These are phyloP conservation scores for Nakazawaea anatomiae DNA, from an alignment of 805 yeast genomes.

Conservation along the genomic window DNA sequence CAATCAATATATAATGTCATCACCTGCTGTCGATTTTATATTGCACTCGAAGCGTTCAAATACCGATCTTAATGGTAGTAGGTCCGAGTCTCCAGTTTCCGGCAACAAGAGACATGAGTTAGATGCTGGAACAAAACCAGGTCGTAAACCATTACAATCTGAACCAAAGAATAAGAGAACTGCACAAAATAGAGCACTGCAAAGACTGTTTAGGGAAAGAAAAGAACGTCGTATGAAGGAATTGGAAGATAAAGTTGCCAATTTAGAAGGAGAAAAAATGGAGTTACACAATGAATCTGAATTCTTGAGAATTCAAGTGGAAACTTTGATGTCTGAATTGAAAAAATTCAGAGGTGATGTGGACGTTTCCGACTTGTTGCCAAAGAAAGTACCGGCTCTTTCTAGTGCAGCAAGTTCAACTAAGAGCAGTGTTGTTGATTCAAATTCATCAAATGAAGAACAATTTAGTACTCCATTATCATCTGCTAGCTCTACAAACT, in stretches of 20 bases:
- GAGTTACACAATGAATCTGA: slow-evolving; percentile 68
- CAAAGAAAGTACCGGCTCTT: slow-evolving; percentile 8
- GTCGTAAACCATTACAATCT: slow-evolving; percentile 70
- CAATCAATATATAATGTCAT: background rate
- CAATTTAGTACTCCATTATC: slow-evolving; percentile 1
- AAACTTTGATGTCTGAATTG: slow-evolving; percentile 66
- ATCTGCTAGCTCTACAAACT: slow-evolving; percentile 1
- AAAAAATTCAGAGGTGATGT: slow-evolving; percentile 43
- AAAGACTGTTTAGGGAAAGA: slow-evolving; percentile 91
- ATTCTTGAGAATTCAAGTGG: slow-evolving; percentile 70
- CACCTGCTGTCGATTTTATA: background rate
- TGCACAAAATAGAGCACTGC: slow-evolving; percentile 98
- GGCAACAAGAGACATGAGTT: slow-evolving; percentile 8
- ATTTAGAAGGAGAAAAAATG: slow-evolving; percentile 65
- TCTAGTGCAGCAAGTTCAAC: background rate
- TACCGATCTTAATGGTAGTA: background rate
- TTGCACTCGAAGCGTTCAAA: slow-evolving; percentile 1
- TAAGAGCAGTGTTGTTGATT: background rate
- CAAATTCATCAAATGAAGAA: background rate
- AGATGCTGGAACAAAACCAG: slow-evolving; percentile 44
- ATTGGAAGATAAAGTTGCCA: slow-evolving; percentile 69
- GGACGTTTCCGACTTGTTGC: slow-evolving; percentile 9
- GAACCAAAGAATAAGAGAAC: slow-evolving; percentile 83
- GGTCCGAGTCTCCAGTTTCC: background rate
- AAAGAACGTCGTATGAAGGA: slow-evolving; percentile 85